These are phyloP conservation scores for Tylopilus cervinicoccineus DNA, from an alignment of 768 basidiomycete species.

Conservation along the genomic window DNA sequence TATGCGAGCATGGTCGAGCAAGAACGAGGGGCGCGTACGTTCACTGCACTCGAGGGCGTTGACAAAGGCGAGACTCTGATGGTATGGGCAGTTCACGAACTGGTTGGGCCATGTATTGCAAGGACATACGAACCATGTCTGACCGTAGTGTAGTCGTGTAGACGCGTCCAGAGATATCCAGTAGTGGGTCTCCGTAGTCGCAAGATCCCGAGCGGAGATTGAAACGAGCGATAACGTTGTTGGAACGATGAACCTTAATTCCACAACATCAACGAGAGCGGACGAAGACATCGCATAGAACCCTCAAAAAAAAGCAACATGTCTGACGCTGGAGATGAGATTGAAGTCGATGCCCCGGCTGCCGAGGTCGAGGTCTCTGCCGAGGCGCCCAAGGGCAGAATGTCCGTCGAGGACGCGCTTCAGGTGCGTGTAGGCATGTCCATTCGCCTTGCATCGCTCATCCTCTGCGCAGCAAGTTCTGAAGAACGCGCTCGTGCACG, in stretches of 20 bases:
- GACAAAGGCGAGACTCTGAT: constrained; percentile 67
- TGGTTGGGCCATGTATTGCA: not conserved
- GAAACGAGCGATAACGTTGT: constrained; percentile 35
- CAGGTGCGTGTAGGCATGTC: constrained; percentile 47
- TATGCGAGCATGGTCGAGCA: constrained; percentile 1
- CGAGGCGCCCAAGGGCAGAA: constrained; percentile 92
- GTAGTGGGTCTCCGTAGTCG: constrained; percentile 32
- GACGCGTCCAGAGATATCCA: too few species aligned
- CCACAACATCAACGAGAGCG: constrained; percentile 88
- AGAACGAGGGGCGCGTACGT: constrained; percentile 44
- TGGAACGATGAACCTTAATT: constrained; percentile 45
- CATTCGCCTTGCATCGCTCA: not conserved
- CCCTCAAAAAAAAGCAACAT: constrained; percentile 45
- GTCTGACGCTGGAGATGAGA: constrained; percentile 99
- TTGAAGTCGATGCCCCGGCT: constrained; percentile 61
- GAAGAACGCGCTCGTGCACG: constrained; percentile 98
- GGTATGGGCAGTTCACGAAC: constrained; percentile 19
- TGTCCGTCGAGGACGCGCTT: constrained; percentile 93
- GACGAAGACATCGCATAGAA: constrained; percentile 74
- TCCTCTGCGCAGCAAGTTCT: constrained; percentile 77
- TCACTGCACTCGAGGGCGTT: constrained; percentile 73
- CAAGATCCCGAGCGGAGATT: constrained; percentile 51
- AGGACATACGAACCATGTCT: constrained; percentile 28
- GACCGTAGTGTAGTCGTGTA: not conserved
- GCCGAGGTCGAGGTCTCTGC: constrained; percentile 78